phyloP scores from a whole-genome alignment of 2,329 filamentous ascomycete species.

The Tolypocladium amazonense region DNA sequence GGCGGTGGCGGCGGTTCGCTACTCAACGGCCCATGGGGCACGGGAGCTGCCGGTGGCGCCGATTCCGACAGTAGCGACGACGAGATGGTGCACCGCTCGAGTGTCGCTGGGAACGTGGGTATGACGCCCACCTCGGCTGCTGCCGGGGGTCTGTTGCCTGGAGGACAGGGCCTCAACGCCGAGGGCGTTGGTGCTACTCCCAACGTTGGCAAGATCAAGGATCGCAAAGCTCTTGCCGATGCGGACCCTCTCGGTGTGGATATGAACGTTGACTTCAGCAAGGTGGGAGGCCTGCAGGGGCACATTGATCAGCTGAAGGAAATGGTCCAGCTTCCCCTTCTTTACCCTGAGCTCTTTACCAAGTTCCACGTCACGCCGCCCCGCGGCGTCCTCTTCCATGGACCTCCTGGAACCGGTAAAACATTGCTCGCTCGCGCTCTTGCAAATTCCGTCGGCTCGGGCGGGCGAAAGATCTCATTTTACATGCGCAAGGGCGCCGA shows the following conservation, averaged over 20 bases:
- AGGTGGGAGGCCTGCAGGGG: constrained; percentile 82
- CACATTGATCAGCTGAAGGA: constrained; percentile 97
- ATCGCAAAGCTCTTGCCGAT: constrained; percentile 83
- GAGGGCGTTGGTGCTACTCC: constrained; percentile 46
- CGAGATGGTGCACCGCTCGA: constrained; percentile 59
- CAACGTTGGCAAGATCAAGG: constrained; percentile 88
- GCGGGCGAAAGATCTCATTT: constrained; percentile 91
- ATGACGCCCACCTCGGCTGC: constrained; percentile 46
- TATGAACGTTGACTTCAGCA: constrained; percentile 83
- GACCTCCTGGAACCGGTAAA: constrained; percentile 94
- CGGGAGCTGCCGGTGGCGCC: constrained; percentile 63
- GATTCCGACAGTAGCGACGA: constrained; percentile 98
- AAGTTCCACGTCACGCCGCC: constrained; percentile 90
- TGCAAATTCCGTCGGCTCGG: constrained; percentile 79
- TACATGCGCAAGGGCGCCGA: constrained; percentile 99
- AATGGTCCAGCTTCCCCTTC: constrained; percentile 89
- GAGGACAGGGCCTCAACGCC: constrained; percentile 25
- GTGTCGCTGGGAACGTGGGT: constrained; percentile 46
- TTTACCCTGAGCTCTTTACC: constrained; percentile 90
- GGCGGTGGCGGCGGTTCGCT: constrained; percentile 63
- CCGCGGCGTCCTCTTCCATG: constrained; percentile 90
- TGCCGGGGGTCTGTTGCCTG: constrained; percentile 33
- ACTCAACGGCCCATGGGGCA: constrained; percentile 64
- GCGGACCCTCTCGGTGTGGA: constrained; percentile 92
- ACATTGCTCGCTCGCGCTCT: constrained; percentile 90